Evolutionary conservation across 306 rosid genomes (phyloP).

Genomic region (Sophora flavescens): DNA sequence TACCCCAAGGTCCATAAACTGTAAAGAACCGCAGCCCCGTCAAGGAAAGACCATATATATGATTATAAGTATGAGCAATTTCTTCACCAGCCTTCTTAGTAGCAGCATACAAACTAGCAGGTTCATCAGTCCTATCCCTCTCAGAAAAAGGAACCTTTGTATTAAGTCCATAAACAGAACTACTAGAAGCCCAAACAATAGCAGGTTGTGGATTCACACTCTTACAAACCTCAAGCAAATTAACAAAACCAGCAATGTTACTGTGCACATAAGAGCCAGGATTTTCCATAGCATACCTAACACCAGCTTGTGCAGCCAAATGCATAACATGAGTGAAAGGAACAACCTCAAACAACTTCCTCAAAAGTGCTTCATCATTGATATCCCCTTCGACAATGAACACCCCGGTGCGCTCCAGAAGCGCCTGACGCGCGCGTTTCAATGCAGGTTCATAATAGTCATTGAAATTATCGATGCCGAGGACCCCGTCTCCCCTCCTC

Average conservation of each 20-base stretch:
- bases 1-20: constrained; percentile 99
- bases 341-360: constrained; percentile 92
- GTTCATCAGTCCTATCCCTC: constrained; percentile 86
- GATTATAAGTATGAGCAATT: constrained; percentile 94
- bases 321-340: constrained; percentile 97
- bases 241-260: constrained; percentile 93
- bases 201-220: constrained; percentile 90
- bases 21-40: constrained; percentile 94
- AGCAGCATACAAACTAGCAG: constrained; percentile 96
- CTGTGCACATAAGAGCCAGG: constrained; percentile 97
- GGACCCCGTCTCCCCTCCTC: constrained; percentile 90
- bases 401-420: constrained; percentile 84
- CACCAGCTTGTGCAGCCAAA: constrained; percentile 99
- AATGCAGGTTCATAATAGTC: constrained; percentile 87
- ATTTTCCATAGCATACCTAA: constrained; percentile 99
- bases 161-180: constrained; percentile 96
- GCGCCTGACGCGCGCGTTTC: constrained; percentile 84
- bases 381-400: constrained; percentile 94
- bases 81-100: constrained; percentile 99
- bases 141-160: constrained; percentile 95
- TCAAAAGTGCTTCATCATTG: constrained; percentile 72
- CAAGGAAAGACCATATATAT: constrained; percentile 88
- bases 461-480: constrained; percentile 85
- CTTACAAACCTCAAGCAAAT: constrained; percentile 88
- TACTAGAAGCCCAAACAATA: constrained; percentile 96